A percentile compares a stretch with the other conserved stretches of the same genome.
These are phyloP conservation scores for Phytophthora ramorum DNA, from an alignment of 352 stramenopile species.

Conservation along the genomic window DNA sequence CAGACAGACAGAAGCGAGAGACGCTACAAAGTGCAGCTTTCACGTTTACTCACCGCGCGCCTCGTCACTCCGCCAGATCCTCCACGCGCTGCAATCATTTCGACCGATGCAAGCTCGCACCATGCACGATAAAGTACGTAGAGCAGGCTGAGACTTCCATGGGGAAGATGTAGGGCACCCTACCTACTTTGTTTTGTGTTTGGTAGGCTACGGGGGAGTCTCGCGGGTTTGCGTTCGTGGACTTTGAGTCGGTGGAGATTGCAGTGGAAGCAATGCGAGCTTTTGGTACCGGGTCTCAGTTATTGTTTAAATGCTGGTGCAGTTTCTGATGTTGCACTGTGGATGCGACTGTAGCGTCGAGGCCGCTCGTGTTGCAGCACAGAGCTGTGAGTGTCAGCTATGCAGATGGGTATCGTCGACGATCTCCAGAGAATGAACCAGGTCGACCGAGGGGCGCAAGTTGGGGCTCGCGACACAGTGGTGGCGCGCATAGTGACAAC, in stretches of 20 bases:
- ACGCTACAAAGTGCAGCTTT: not conserved
- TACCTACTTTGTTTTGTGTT: not conserved
- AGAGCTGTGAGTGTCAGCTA: slow-evolving; percentile 55
- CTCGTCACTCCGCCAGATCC: slow-evolving; percentile 54
- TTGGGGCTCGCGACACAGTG: slow-evolving; percentile 9
- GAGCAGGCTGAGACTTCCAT: not conserved
- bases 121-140: slow-evolving; percentile 76
- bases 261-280: slow-evolving; percentile 59
- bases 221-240: slow-evolving; percentile 83
- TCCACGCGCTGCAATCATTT: slow-evolving; percentile 57
- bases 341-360: slow-evolving; percentile 38
- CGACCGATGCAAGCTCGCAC: slow-evolving; percentile 49
- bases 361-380: slow-evolving; percentile 61
- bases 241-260: slow-evolving; percentile 67
- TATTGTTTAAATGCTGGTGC: not conserved
- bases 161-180: not conserved
- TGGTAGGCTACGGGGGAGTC: slow-evolving; percentile 58
- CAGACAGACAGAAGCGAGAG: not conserved
- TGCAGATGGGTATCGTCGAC: slow-evolving; percentile 46
- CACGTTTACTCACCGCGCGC: slow-evolving; percentile 30
- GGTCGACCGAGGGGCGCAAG: slow-evolving; percentile 13
- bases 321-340: slow-evolving; percentile 9
- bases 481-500: slow-evolving; percentile 8
- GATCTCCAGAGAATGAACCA: slow-evolving; percentile 18
- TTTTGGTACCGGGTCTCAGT: slow-evolving; percentile 50